A percentile compares a stretch with the other conserved stretches of the same genome.
Conservation (phyloP, 805 yeast genomes). For the Myxozyma lipomycoides region DNA sequence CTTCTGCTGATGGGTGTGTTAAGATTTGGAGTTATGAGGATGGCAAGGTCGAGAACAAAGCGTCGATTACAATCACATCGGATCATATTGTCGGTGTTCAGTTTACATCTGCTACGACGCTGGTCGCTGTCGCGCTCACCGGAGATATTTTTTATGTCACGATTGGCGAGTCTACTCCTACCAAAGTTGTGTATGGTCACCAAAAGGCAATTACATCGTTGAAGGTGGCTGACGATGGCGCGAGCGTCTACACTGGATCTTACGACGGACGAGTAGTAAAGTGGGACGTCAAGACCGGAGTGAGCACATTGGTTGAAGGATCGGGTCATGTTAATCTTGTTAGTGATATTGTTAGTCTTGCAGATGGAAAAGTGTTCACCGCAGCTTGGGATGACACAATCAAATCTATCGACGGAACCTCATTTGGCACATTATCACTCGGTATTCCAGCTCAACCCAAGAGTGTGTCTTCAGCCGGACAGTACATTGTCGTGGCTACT, state of each 20-base stretch:
- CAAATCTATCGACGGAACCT: slow-evolving; percentile 39
- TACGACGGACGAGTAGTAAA: slow-evolving; percentile 70
- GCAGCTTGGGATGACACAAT: slow-evolving; percentile 88
- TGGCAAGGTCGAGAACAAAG: slow-evolving; percentile 39
- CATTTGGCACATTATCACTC: slow-evolving; percentile 35
- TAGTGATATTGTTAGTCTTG: slow-evolving; percentile 46
- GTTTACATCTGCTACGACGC: slow-evolving; percentile 46
- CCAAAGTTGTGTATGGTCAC: slow-evolving; percentile 60
- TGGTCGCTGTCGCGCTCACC: slow-evolving; percentile 63
- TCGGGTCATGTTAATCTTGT: slow-evolving; percentile 63
- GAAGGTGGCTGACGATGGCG: slow-evolving; percentile 20
- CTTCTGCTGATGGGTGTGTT: slow-evolving; percentile 76
- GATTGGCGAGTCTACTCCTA: slow-evolving; percentile 36
- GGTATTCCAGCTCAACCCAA: slow-evolving; percentile 51
- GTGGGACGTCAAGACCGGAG: slow-evolving; percentile 49
- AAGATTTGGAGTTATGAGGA: slow-evolving; percentile 57
- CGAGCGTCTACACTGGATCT: slow-evolving; percentile 54
- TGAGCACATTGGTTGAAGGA: slow-evolving; percentile 41
- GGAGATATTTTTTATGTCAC: slow-evolving; percentile 61
- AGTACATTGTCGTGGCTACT: slow-evolving; percentile 44
- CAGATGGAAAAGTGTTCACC: slow-evolving; percentile 43
- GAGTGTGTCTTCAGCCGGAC: slow-evolving; percentile 41
- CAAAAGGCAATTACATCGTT: slow-evolving; percentile 75
- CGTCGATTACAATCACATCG: slow-evolving; percentile 47
- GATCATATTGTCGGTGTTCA: slow-evolving; percentile 80